Base-by-base conservation (phyloP, 2,329 filamentous ascomycete species). In the Alternaria triticimaculans region DNA sequence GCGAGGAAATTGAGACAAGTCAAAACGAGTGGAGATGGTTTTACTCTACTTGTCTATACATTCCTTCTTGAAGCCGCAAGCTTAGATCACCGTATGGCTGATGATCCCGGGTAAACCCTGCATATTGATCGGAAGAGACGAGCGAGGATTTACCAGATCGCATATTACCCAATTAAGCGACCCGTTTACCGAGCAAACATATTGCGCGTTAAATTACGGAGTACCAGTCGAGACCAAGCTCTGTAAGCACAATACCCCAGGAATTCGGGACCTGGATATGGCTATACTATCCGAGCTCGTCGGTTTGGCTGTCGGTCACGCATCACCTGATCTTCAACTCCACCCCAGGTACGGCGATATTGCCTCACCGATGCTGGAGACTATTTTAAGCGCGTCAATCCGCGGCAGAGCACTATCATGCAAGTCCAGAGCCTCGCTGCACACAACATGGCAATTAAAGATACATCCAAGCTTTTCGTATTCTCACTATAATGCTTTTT, bases 91-190 rank as follows among this genome's bases (percentile, higher is more conserved):
- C 48, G 20, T 49, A 57, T 49, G 65, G 58, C 65, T 65, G 55
- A 55, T 66, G 66, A 58, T 41, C 55, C 53, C 69, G 70, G 60
- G 41, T 58, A 58, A 69, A 65, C 68, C 66, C 55, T 69, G 67
- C 62, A 64, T 51, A 62, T 63, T 66, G 64, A 71, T 76, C 69
- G 71, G 69, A 70, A 67, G 53, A 62, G 55, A 59, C 62, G 60
- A 62, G 61, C 55, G 58, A 63, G 67, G 64, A 25, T 64, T 64
- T 56, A 63, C 60, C 48, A 70, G 63, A 70, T 72, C 59, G 65
- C 60, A 74, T 71, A 76, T 76, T 76, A 74, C 65, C 72, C 70
- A 74, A 73, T 70, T 75, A 75, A 72, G 69, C 68, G 68, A 67
- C 66, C 58, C 66, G 66, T 67, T 68, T 70, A 66, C 72, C 71